These are phyloP conservation scores for Calycina marina DNA, from an alignment of 2,329 filamentous ascomycete genomes.

Conservation along the genomic window DNA sequence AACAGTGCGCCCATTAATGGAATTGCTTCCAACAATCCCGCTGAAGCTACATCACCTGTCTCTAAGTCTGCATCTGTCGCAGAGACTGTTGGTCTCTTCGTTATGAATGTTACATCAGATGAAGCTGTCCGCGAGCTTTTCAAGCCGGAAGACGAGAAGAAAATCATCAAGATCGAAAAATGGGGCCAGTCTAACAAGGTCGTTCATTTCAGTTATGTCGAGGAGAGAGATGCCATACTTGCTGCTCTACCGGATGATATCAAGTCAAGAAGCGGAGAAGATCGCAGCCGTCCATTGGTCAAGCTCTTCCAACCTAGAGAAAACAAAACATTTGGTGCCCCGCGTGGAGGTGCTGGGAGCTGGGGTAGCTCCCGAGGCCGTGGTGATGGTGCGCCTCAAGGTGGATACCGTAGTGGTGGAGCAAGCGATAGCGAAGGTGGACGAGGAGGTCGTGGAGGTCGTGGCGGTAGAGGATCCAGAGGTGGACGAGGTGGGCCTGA, in stretches of 20 bases:
- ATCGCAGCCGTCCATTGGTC: slow-evolving; percentile 65
- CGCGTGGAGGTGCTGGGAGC: slow-evolving; percentile 49
- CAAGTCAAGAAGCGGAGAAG: slow-evolving; percentile 55
- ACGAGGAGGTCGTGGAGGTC: slow-evolving; percentile 38
- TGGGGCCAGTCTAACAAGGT: slow-evolving; percentile 70
- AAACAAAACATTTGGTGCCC: slow-evolving; percentile 34
- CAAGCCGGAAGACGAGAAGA: slow-evolving; percentile 64
- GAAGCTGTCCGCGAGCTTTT: slow-evolving; percentile 76
- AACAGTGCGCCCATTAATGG: no score
- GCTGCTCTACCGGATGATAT: slow-evolving; percentile 59
- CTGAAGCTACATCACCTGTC: slow-evolving; percentile 39
- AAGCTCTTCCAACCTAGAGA: slow-evolving; percentile 68
- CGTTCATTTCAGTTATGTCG: slow-evolving; percentile 64
- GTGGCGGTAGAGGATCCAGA: slow-evolving; percentile 42
- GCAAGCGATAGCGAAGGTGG: slow-evolving; percentile 59
- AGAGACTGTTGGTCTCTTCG: slow-evolving; percentile 72
- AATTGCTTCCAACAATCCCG: slow-evolving; percentile 30
- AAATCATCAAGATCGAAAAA: slow-evolving; percentile 68
- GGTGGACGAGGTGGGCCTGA: slow-evolving; percentile 35
- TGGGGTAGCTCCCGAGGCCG: slow-evolving; percentile 55
- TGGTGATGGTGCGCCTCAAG: slow-evolving; percentile 35
- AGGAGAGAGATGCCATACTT: slow-evolving; percentile 71
- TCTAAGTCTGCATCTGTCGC: slow-evolving; percentile 44
- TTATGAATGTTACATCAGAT: slow-evolving; percentile 72
- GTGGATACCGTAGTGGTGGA: slow-evolving; percentile 75